Conservation (phyloP, 1,284 basidiomycete species). For the Schizopora paradoxa region DNA sequence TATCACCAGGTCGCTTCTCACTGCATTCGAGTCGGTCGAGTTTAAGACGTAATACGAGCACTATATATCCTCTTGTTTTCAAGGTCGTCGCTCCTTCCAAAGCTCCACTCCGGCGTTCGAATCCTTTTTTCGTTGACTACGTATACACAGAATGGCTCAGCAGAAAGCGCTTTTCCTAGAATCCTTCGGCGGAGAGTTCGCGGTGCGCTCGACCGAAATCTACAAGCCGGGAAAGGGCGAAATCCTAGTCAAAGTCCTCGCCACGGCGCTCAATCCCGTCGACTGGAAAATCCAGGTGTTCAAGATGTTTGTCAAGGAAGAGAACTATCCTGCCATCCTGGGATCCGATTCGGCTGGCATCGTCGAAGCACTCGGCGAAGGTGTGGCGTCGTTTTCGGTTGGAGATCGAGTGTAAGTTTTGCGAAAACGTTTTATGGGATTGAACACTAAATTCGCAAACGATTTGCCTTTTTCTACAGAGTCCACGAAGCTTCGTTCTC, state of each 20-base stretch:
- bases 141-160: slow-evolving; percentile 10
- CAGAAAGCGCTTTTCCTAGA: slow-evolving; percentile 14
- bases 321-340: slow-evolving; percentile 39
- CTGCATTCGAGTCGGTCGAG: too few species aligned
- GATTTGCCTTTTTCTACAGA: slow-evolving; percentile 27
- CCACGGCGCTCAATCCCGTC: slow-evolving; percentile 39
- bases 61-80: too few species aligned
- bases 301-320: slow-evolving; percentile 25
- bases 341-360: slow-evolving; percentile 57
- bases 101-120: too few species aligned
- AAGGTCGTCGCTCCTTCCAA: too few species aligned
- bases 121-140: too few species aligned
- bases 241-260: slow-evolving; percentile 36
- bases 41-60: too few species aligned
- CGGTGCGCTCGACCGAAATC: slow-evolving; percentile 21
- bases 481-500: slow-evolving; percentile 36
- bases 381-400: slow-evolving; percentile 42
- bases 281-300: slow-evolving; percentile 35
- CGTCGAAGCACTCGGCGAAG: slow-evolving; percentile 48
- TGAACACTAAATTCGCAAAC: neutral
- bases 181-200: slow-evolving; percentile 22
- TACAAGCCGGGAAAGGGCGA: slow-evolving; percentile 34
- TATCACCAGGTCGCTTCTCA: too few species aligned
- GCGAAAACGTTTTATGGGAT: neutral
- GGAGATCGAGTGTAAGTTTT: slow-evolving; percentile 58